These are phyloP conservation scores for Cronartium quercuum DNA, from an alignment of 1,284 basidiomycete species.

Conservation along the genomic window DNA sequence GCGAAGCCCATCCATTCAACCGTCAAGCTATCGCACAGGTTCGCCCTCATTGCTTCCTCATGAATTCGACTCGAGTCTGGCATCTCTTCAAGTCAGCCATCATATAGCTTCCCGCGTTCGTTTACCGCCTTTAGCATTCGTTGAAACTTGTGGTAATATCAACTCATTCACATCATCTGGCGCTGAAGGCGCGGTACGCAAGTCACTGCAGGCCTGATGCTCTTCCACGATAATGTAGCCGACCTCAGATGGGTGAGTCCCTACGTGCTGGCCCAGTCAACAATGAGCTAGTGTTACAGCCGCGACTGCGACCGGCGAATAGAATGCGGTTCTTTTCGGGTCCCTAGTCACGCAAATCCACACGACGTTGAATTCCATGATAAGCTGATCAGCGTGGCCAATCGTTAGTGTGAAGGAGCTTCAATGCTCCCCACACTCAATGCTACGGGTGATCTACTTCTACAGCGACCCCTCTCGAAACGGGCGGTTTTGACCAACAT, in stretches of 20 bases:
- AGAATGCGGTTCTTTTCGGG: neutral
- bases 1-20: no score
- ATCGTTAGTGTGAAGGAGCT: conserved; percentile 31
- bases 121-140: neutral
- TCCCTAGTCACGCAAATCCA: neutral
- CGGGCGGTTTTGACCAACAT: conserved; percentile 5
- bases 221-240: conserved; percentile 34
- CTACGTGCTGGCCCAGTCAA: neutral
- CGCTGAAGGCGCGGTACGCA: conserved; percentile 18
- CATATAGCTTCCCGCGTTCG: neutral
- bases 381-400: neutral
- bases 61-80: neutral
- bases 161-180: neutral
- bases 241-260: conserved; percentile 36
- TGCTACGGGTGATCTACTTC: conserved; percentile 32
- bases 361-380: neutral
- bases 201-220: conserved; percentile 10
- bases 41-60: neutral
- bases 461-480: conserved; percentile 18
- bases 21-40: no score
- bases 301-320: no score
- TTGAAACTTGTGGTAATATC: no score
- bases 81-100: neutral
- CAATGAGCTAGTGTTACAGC: no score
- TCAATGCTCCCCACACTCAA: conserved; percentile 37